Evolutionary conservation across 331 rosid species (phyloP), one percentile per base, ranked within the genome.

Genomic region (Spiraea crenata): DNA sequence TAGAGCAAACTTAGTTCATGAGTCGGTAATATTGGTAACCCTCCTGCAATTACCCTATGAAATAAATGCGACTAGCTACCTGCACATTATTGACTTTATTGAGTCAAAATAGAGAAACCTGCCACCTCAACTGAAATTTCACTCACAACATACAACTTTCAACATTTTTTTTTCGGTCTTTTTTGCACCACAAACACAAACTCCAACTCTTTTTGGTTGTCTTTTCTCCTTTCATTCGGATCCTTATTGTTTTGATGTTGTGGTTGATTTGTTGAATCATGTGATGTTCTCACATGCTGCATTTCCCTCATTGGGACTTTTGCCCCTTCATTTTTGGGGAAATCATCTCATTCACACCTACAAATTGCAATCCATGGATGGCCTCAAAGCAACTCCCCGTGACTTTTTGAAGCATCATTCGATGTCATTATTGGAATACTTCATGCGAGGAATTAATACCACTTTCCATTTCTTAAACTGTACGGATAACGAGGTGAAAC

Each of bases 281-380:
- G 74, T 70, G 66, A 70, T 57, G 34, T 25, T 55, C 64, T 56
- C 55, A 69, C 74, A 69, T 42, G 74, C 63, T 55, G 63, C 59
- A 4, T 16, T 34, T 14, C 15, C 42, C 25, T 10, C 55, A 31
- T 47, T 15, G 25, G 41, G 41, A 65, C 57, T 15, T 35, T 44
- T 7, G 19, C 35, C 31, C 35, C 31, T 25, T 25, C 31, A 25
- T 25, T 2, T 25, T 25, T 25, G 31, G 31, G 31, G 31, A 25
- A 25, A 2, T 25, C 31, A 25, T 25, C 31, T 25, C 31, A 25
- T 25, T 25, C 31, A 25, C 31, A 25, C 2, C 31, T 25, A 70
- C 3, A n/a, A 46, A 41, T 42, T 25, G 54, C 44, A 55, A 7
- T 10, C 64, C 64, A 13, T 37, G 45, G 12, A 25, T 25, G n/a